Evolutionary conservation across 352 stramenopile genomes (phyloP).

Genomic region (Phytophthora nicotianae): DNA sequence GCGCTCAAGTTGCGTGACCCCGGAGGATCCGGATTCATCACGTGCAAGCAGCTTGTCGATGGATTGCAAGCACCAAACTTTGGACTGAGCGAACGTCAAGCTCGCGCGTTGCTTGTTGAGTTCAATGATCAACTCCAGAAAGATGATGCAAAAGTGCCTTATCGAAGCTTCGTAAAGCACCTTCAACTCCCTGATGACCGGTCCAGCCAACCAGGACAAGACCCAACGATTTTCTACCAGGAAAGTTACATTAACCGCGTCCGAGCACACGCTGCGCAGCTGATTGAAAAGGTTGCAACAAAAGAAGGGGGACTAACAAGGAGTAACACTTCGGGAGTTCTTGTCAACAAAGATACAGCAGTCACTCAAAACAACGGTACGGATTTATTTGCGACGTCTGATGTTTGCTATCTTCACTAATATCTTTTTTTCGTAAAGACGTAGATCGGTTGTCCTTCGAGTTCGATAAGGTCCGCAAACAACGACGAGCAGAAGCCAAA

Average conservation of each 20-base stretch:
- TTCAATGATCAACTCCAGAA: slow-evolving; percentile 31
- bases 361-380: slow-evolving; percentile 9
- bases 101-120: slow-evolving; percentile 36
- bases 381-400: neutral
- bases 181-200: slow-evolving; percentile 32
- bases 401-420: neutral
- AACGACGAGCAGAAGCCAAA: slow-evolving; percentile 43
- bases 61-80: slow-evolving; percentile 46
- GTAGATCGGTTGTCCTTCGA: slow-evolving; percentile 52
- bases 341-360: slow-evolving; percentile 1
- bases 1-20: slow-evolving; percentile 50
- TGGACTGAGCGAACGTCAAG: slow-evolving; percentile 41
- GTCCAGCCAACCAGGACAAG: slow-evolving; percentile 14
- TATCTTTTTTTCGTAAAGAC: neutral
- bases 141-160: slow-evolving; percentile 41
- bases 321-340: neutral
- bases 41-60: slow-evolving; percentile 33
- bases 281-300: slow-evolving; percentile 32
- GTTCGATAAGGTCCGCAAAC: slow-evolving; percentile 52
- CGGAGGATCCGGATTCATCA: slow-evolving; percentile 40
- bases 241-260: slow-evolving; percentile 58
- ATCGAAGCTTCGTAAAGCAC: slow-evolving; percentile 49
- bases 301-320: neutral
- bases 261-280: slow-evolving; percentile 39
- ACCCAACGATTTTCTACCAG: slow-evolving; percentile 52